Evolutionary conservation across 352 stramenopile genomes (phyloP).

Genomic region (Halophytophthora polymorphica): DNA sequence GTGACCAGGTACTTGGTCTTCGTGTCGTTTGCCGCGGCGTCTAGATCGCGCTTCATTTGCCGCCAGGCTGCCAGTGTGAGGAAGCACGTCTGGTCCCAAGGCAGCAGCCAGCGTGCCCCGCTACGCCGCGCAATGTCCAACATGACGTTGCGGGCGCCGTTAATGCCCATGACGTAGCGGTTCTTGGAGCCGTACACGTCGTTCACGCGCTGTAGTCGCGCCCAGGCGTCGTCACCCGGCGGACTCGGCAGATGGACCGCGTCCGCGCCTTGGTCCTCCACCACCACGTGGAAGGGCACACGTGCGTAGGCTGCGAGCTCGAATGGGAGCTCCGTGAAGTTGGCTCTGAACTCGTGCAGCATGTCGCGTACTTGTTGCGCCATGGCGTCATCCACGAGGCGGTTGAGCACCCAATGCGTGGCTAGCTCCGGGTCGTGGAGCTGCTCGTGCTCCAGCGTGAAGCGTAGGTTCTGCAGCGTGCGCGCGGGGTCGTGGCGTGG

Average conservation of each 20-base stretch:
- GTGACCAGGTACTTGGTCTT: constrained; percentile 50
- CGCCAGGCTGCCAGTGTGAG: constrained; percentile 37
- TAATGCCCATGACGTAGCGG: constrained; percentile 49
- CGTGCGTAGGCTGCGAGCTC: constrained; percentile 28
- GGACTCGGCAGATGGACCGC: constrained; percentile 22
- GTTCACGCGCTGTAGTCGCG: constrained; percentile 24
- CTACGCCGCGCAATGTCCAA: constrained; percentile 30
- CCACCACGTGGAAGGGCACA: constrained; percentile 35
- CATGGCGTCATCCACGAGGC: constrained; percentile 29
- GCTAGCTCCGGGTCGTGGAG: constrained; percentile 28
- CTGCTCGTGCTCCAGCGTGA: constrained; percentile 50
- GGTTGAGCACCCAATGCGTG: constrained; percentile 57
- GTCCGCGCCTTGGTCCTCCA: constrained; percentile 39
- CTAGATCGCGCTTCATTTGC: constrained; percentile 33
- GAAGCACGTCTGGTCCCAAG: constrained; percentile 59
- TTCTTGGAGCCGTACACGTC: constrained; percentile 51
- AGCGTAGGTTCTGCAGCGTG: constrained; percentile 44
- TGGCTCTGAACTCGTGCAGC: constrained; percentile 28
- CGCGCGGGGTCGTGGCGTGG: constrained; percentile 40
- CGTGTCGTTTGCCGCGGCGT: constrained; percentile 3
- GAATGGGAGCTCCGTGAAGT: constrained; percentile 46
- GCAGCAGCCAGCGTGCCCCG: constrained; percentile 43
- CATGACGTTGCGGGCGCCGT: constrained; percentile 47
- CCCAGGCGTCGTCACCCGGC: constrained; percentile 27
- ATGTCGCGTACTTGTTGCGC: constrained; percentile 27